Conservation (phyloP, 2,329 filamentous ascomycete species). For the Colletotrichum chrysophilum region DNA sequence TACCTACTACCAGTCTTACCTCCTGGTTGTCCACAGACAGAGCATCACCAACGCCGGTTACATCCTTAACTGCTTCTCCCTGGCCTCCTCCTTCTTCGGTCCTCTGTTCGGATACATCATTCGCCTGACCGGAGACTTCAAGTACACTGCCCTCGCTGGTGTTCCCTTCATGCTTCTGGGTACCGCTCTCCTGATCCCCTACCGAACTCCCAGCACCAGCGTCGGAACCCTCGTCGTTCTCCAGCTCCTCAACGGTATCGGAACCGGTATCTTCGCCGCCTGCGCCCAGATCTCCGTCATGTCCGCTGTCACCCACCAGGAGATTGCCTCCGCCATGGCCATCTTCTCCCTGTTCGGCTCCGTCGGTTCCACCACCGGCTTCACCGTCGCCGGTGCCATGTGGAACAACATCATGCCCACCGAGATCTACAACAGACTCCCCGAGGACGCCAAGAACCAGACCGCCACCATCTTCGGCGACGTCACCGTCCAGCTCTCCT, state of each 20-base stretch:
- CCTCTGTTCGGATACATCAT: constrained; percentile 42
- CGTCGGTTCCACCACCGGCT: constrained; percentile 37
- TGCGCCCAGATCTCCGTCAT: constrained; percentile 44
- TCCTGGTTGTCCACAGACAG: constrained; percentile 40
- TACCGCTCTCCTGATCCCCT: constrained; percentile 37
- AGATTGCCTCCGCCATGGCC: constrained; percentile 38
- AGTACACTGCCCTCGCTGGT: constrained; percentile 36
- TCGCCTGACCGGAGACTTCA: constrained; percentile 35
- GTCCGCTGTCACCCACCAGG: constrained; percentile 33
- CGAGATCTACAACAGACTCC: constrained; percentile 41
- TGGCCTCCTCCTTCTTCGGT: constrained; percentile 42
- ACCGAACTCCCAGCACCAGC: constrained; percentile 31
- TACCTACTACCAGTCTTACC: constrained; percentile 46
- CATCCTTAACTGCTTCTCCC: constrained; percentile 36
- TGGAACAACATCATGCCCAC: constrained; percentile 41
- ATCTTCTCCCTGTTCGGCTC: constrained; percentile 33
- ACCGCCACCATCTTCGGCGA: constrained; percentile 48
- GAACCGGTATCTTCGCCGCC: constrained; percentile 32
- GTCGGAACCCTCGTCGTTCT: constrained; percentile 43
- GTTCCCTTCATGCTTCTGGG: constrained; percentile 36
- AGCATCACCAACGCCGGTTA: constrained; percentile 32
- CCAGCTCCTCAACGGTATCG: constrained; percentile 43
- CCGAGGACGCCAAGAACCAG: constrained; percentile 34
- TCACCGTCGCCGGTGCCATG: constrained; percentile 34
- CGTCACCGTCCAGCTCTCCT: constrained; percentile 39